Evolutionary conservation across 1,139 yeast genomes (phyloP).

Genomic region (Zygosaccharomyces pseudobailii): DNA sequence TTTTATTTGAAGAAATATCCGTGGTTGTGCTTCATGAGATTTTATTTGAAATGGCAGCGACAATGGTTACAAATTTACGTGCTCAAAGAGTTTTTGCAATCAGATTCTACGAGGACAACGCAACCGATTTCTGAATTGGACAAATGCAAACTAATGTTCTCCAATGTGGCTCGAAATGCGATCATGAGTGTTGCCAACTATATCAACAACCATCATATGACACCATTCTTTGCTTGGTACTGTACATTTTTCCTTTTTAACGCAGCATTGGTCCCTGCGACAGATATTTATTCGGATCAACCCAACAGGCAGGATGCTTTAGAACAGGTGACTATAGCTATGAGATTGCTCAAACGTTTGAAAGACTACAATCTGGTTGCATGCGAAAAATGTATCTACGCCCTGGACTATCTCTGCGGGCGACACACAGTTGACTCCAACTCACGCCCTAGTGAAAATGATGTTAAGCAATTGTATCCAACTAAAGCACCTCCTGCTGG

Average conservation of each 20-base stretch:
- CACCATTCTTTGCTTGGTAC: constrained; percentile 54
- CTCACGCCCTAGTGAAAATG: background rate
- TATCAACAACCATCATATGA: constrained; percentile 39
- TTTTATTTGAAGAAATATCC: constrained; percentile 9
- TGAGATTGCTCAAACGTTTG: constrained; percentile 6
- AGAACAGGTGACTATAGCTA: constrained; percentile 1
- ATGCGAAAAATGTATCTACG: constrained; percentile 10
- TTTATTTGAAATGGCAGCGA: constrained; percentile 13
- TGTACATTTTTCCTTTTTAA: constrained; percentile 47
- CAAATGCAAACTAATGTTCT: constrained; percentile 48
- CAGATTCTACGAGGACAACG: constrained; percentile 13
- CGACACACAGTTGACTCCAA: background rate
- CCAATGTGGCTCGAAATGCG: constrained; percentile 50
- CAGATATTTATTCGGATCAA: background rate
- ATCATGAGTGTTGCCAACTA: constrained; percentile 47
- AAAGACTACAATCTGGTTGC: constrained; percentile 4
- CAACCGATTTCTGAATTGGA: constrained; percentile 45
- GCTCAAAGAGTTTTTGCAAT: constrained; percentile 15
- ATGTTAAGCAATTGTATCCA: background rate
- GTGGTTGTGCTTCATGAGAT: constrained; percentile 17
- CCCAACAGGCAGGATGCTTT: background rate
- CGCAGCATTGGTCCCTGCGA: constrained; percentile 11
- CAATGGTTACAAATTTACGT: constrained; percentile 12
- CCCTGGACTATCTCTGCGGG: constrained; percentile 8
- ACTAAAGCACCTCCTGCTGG: background rate